Percentiles rank a stretch among this genome's conserved stretches.
These are phyloP conservation scores for Colletotrichum caudatum DNA, from an alignment of 2,329 filamentous ascomycete genomes.

Conservation along the genomic window DNA sequence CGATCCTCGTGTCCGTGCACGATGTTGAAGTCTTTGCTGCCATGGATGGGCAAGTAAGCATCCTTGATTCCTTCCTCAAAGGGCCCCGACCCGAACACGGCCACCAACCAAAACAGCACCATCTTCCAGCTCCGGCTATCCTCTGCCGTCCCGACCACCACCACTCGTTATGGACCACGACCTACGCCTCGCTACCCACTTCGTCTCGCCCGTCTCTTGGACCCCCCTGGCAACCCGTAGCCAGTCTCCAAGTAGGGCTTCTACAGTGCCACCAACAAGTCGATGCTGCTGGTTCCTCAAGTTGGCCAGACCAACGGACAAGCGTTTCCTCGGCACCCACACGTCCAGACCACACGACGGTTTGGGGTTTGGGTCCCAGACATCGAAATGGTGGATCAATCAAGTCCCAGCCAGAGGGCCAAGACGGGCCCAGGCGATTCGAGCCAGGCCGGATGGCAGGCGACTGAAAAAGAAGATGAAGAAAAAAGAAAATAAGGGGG, in stretches of 20 bases:
- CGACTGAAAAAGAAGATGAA: neutral
- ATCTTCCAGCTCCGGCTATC: constrained; percentile 11
- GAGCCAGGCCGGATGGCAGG: neutral
- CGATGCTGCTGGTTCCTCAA: constrained; percentile 10
- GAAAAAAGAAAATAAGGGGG: neutral
- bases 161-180: neutral
- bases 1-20: neutral
- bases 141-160: constrained; percentile 9
- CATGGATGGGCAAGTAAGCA: neutral
- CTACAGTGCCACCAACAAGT: neutral
- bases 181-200: constrained; percentile 13
- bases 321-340: constrained; percentile 32
- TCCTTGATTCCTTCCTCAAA: neutral
- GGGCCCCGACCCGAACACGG: too few relatives aligned
- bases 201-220: constrained; percentile 13
- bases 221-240: constrained; percentile 3
- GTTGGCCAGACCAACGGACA: neutral
- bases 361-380: constrained; percentile 23
- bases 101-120: too few relatives aligned
- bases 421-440: constrained; percentile 1
- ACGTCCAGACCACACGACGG: constrained; percentile 8
- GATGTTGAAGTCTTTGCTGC: neutral
- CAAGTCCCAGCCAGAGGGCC: constrained; percentile 28
- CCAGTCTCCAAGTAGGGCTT: neutral
- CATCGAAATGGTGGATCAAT: constrained; percentile 15